Base-by-base conservation (phyloP, 2,329 filamentous ascomycete species). In the Colletotrichum tofieldiae region DNA sequence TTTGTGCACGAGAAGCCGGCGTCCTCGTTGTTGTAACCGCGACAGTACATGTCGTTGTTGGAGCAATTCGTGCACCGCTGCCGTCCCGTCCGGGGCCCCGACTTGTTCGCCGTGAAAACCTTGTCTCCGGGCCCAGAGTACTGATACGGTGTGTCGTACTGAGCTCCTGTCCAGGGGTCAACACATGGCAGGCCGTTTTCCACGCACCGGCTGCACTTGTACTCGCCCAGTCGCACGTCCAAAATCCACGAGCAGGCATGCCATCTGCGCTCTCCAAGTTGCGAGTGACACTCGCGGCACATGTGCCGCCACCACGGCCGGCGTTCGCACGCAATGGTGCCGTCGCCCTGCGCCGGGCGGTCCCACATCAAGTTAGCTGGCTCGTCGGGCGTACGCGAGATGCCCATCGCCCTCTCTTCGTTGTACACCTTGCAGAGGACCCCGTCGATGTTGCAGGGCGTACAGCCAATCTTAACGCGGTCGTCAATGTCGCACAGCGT, bases 181-280 rank as follows among this genome's bases (percentile, higher is more conserved):
- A 78, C 58, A 73, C 79, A 80, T 2, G 67, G 55, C 64, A 75
- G 49, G 18, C 63, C 56, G n/a, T 69, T 52, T 9, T 45, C 41
- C 12, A 35, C 20, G 67, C 79, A 81, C 2, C 73, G 72, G 0
- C 23, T 12, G 65, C 71, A 73, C 49, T 67, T 71, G n/a, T 56
- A 73, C 49, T 51, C 61, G 47, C 55, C 61, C 39, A 71, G 61
- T 23, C 71, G 60, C n/a, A 73, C 35, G 20, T 73, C 71, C n/a
- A 32, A 39, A 5, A 52, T 56, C 71, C 71, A 73, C 14, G 55
- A 56, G 49, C 71, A 73, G 6, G 43, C 12, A 14, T 41, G 32
- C 26, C 29, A 55, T 9, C 9, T 43, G n/a, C 41, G 65, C n/a
- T 41, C 11, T 7, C 41, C 41, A 20, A 54, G 29, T 5, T 59